Percentiles rank a stretch among this genome's conserved stretches.
phyloP scores from a whole-genome alignment of 1,284 basidiomycete species.

The Moesziomyces sp. region DNA sequence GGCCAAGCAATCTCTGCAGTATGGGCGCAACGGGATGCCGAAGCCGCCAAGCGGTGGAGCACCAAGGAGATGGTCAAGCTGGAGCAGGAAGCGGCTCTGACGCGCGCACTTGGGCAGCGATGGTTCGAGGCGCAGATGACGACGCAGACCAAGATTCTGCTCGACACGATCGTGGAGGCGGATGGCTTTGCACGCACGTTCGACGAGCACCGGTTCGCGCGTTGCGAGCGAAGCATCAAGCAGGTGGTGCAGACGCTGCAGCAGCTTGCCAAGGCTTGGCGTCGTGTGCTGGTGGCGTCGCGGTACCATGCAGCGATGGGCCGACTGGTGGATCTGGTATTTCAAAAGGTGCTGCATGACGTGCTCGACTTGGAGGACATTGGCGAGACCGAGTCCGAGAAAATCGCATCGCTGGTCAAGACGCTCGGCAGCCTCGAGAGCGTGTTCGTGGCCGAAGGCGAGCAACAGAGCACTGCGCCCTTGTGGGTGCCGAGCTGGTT shows the following conservation, averaged over 20 bases:
- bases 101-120: slow-evolving; percentile 43
- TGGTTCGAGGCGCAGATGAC: slow-evolving; percentile 57
- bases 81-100: slow-evolving; percentile 37
- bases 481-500: slow-evolving; percentile 64
- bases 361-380: slow-evolving; percentile 87
- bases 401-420: slow-evolving; percentile 82
- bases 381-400: slow-evolving; percentile 86
- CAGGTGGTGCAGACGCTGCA: slow-evolving; percentile 78
- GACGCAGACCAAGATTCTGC: slow-evolving; percentile 70
- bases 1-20: slow-evolving; percentile 61
- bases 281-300: slow-evolving; percentile 72
- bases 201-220: slow-evolving; percentile 80
- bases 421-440: slow-evolving; percentile 80
- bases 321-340: slow-evolving; percentile 77
- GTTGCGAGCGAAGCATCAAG: slow-evolving; percentile 79
- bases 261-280: slow-evolving; percentile 76
- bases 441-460: slow-evolving; percentile 76
- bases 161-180: slow-evolving; percentile 74
- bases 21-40: slow-evolving; percentile 16
- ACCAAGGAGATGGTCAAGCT: slow-evolving; percentile 28
- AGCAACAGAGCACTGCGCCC: slow-evolving; percentile 55
- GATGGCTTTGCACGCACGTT: slow-evolving; percentile 79
- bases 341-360: slow-evolving; percentile 78
- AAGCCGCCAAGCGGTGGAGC: slow-evolving; percentile 22
- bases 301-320: slow-evolving; percentile 72